Base-by-base conservation (phyloP, 139 green algal species). In the Gonium pectorale region DNA sequence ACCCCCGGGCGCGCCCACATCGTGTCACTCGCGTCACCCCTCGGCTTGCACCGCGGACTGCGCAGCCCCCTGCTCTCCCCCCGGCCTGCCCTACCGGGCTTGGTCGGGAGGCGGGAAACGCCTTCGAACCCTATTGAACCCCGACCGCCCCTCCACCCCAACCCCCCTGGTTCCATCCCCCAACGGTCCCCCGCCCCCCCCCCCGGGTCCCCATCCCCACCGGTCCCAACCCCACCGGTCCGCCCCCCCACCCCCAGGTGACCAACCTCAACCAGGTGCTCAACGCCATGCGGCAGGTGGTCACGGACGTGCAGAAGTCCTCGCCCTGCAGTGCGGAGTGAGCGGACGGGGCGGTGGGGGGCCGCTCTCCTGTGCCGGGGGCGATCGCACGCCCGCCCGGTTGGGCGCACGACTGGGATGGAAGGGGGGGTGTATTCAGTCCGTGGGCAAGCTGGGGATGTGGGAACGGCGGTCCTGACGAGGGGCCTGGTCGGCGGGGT, bases 261-360 rank as follows among this genome's bases (percentile, higher is more conserved):
- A 67, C 91, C 56, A 90, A 83, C 29, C 64, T 92, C 60, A 84
- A 91, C 8, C 90, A 95, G 31, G 93, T 93, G 1, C 64, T 90
- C 0, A 64, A 67, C 2, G 89, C 89, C 5, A 86, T 95, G 80
- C 66, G 80, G 70, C 51, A 59, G 35, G 72, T 87, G 67, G 80
- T 93, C 38, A 49, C 35, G 27, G 51, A 79, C 54, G 49, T 85
- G 35, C 51, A n/a, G 41, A 49, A 26, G 40, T 31, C 24, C 35
- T 31, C 71, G 3, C 24, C 51, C 11, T 77, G 68, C 22, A 40
- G 67, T 3, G 67, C 7, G 49, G 49, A n/a, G n/a, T n/a, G n/a
- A n/a, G n/a, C n/a, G n/a, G n/a, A n/a, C n/a, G n/a, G n/a, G n/a
- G n/a, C n/a, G n/a, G n/a, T n/a, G n/a, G n/a, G n/a, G n/a, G n/a